Evolutionary conservation across 129 eudicot species (phyloP), one percentile per base, ranked within the genome.

Genomic region (Helichrysum umbraculigerum): DNA sequence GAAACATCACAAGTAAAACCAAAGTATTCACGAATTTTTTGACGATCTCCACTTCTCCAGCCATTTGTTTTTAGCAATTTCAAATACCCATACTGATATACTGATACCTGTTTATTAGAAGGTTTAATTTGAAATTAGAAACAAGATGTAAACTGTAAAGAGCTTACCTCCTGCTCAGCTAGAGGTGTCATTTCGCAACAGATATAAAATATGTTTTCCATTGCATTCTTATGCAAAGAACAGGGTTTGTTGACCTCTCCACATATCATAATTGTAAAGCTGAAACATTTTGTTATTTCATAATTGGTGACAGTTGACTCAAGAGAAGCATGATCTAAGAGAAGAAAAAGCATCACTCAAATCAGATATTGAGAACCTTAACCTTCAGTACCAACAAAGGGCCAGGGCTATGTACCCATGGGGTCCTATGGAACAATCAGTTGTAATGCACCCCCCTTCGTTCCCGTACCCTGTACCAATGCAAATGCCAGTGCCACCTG

Each of bases 301-400:
- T 37, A 6, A 52, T 74, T 50, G 41, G 22, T 19, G 72, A 76
- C 87, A 93, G 98, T 83, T 92, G 85, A 88, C 97, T 71, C 97
- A 88, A 81, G 98, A 93, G 85, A 93, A 93, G 79, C 92, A 88
- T 81, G 98, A 90, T 82, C 87, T 93, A 47, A 81, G 94, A 80
- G 98, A 93, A 85, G 98, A 93, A 71, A 93, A 93, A 76, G 89
- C 89, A 12, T 75, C 98, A 52, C 78, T 93, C 6, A 93, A 90
- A 75, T 86, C 97, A 17, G 97, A 93, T 65, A 90, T 93, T 4
- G 97, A 93, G 54, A 88, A 77, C 80, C 94, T 93, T 51, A 90
- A 90, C 81, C 78, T 83, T 44, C 97, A 90, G 41, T 90, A 89
- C 77, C 92, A 83, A 71, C 98, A 90, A 81, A 81, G 97, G 76